phyloP scores from a whole-genome alignment of 306 rosid species.

The Vicia villosa region DNA sequence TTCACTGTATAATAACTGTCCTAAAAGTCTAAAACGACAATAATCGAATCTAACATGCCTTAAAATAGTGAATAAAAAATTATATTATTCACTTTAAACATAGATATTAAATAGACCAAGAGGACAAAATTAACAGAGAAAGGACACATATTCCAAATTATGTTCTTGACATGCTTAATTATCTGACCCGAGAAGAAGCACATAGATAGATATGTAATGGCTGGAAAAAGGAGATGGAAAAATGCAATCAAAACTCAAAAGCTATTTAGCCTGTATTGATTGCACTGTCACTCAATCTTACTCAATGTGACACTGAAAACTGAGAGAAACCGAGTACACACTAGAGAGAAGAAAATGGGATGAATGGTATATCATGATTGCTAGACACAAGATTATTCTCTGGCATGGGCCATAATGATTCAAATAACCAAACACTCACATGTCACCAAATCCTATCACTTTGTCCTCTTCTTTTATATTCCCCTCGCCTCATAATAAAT shows the following conservation, averaged over 20 bases:
- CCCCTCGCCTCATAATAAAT: conserved; percentile 38
- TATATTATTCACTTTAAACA: background rate
- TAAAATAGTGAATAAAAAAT: conserved; percentile 12
- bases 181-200: conserved; percentile 5
- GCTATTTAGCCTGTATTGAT: conserved; percentile 35
- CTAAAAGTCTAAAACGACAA: conserved; percentile 31
- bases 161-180: conserved; percentile 12
- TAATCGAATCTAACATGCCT: conserved; percentile 33
- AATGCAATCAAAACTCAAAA: conserved; percentile 23
- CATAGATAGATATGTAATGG: background rate
- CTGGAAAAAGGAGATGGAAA: conserved; percentile 10
- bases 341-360: conserved; percentile 18
- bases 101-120: background rate
- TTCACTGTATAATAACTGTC: conserved; percentile 8
- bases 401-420: conserved; percentile 71
- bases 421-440: conserved; percentile 53
- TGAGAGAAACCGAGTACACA: conserved; percentile 40
- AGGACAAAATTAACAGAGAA: conserved; percentile 21
- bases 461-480: conserved; percentile 47
- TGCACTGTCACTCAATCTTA: conserved; percentile 38
- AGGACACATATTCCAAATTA: conserved; percentile 9
- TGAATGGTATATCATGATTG: conserved; percentile 53
- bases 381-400: conserved; percentile 62
- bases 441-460: conserved; percentile 63
- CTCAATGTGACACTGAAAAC: conserved; percentile 43